A percentile compares a stretch with the other conserved stretches of the same genome.
These are phyloP conservation scores for Populus tomentosa DNA, from an alignment of 441 rosid genomes.

Conservation along the genomic window DNA sequence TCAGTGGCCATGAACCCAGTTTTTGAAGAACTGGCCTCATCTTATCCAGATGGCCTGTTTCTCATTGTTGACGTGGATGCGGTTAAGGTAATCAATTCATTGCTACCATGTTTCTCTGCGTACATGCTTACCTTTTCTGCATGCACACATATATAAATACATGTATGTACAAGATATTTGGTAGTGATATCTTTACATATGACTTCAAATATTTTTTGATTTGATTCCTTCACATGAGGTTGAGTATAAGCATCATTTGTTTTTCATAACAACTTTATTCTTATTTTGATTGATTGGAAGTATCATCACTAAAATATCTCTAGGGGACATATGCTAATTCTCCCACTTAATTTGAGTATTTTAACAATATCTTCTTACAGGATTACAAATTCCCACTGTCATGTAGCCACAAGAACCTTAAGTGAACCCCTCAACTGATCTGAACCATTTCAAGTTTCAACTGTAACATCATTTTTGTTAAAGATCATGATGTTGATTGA, in stretches of 20 bases:
- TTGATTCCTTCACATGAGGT: conserved; percentile 2
- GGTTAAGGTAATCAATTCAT: conserved; percentile 47
- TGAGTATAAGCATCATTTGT: background rate
- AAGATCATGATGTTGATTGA: background rate
- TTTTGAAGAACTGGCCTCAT: conserved; percentile 65
- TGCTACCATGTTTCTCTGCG: background rate
- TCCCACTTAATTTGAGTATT: background rate
- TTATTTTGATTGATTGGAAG: too few species aligned
- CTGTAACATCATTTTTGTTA: background rate
- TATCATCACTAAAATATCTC: background rate
- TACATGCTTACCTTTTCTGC: background rate
- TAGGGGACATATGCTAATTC: background rate
- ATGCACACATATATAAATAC: background rate
- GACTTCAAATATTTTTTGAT: background rate
- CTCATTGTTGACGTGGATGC: conserved; percentile 90
- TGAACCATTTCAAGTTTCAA: background rate
- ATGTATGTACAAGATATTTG: background rate
- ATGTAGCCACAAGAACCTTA: background rate
- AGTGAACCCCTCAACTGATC: background rate
- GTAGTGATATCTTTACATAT: background rate
- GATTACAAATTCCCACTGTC: background rate
- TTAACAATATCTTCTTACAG: background rate
- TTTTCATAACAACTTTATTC: background rate
- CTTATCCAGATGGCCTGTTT: conserved; percentile 64
- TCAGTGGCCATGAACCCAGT: conserved; percentile 84